phyloP scores from a whole-genome alignment of 2,329 filamentous ascomycete species.

The Phialophora expanda region DNA sequence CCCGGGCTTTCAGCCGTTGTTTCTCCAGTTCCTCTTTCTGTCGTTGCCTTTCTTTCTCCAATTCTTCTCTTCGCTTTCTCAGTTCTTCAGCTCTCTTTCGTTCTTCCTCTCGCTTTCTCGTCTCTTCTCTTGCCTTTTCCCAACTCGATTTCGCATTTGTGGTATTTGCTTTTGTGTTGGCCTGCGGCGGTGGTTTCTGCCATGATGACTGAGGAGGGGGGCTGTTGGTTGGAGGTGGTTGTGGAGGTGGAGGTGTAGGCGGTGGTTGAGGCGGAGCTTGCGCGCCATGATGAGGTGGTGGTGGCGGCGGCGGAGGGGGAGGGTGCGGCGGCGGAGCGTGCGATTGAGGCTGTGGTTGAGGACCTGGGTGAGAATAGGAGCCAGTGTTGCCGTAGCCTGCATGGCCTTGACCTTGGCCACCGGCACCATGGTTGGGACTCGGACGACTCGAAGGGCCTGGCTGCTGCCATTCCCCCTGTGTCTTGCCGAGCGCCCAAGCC shows the following conservation, averaged over 20 bases:
- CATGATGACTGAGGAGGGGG: conserved; percentile 40
- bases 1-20: conserved; percentile 39
- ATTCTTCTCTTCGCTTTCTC: conserved; percentile 36
- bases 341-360: conserved; percentile 8
- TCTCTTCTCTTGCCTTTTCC: conserved; percentile 42
- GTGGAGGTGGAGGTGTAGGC: too few species aligned
- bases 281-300: background rate
- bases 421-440: conserved; percentile 14
- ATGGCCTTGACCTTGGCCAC: conserved; percentile 26
- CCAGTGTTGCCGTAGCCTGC: conserved; percentile 24
- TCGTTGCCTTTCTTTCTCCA: conserved; percentile 39
- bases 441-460: conserved; percentile 11
- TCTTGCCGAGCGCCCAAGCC: conserved; percentile 77
- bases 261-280: conserved; percentile 8
- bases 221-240: conserved; percentile 21
- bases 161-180: conserved; percentile 36
- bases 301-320: conserved; percentile 17
- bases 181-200: conserved; percentile 36
- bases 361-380: conserved; percentile 15
- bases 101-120: conserved; percentile 40
- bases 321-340: conserved; percentile 12
- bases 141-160: conserved; percentile 38
- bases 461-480: conserved; percentile 58
- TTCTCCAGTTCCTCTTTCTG: conserved; percentile 39
- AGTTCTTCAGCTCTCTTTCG: conserved; percentile 38